Base-by-base conservation (phyloP, 2,329 filamentous ascomycete species). In the Fusarium sp. region DNA sequence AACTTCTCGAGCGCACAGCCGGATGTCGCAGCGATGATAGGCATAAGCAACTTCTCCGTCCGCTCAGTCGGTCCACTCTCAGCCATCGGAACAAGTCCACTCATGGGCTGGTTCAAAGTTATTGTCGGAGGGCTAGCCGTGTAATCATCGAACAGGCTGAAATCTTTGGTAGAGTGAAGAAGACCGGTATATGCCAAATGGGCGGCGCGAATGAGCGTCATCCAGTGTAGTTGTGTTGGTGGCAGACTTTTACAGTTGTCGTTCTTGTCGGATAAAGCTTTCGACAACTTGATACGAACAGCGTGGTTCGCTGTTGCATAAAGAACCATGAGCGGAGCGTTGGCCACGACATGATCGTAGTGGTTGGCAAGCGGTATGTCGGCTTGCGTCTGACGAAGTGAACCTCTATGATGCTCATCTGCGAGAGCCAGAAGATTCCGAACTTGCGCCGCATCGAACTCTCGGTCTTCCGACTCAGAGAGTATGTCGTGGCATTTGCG, bases 241-340 rank as follows among this genome's bases (percentile, higher is more conserved):
- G 49, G 40, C 0, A 61, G 20, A 6, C 51, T 50, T 0, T 7
- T 18, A 2, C 9, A 6, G 1, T 32, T 20, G 0, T 51, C 30
- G 1, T 46, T 50, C 0, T 55, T 34, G 7, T 16, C 12, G 2
- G 8, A 77, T 4, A 80, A 72, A 4, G 66, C 67, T 20, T 73
- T 70, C 1, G 76, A 70, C 6, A 82, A 66, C 21, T 74, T 74
- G 4, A 82, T 78, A 2, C 81, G 77, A 11, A 79, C 69, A 14
- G 69, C 74, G 40, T 83, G 81, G 40, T 76, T 82, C 0, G 77
- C 79, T 0, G 78, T 80, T 0, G 76, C 79, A 20, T 82, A 82
- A 25, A 83, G 74, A 5, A 80, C 80, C 81, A 83, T 83, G 12
- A 83, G 63, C 1, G 81, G 78, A 0, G 81, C 80, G 53, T 82